phyloP scores from a whole-genome alignment of 192 early-diverging fungal genomes.

The Pecoramyces ruminantium region DNA sequence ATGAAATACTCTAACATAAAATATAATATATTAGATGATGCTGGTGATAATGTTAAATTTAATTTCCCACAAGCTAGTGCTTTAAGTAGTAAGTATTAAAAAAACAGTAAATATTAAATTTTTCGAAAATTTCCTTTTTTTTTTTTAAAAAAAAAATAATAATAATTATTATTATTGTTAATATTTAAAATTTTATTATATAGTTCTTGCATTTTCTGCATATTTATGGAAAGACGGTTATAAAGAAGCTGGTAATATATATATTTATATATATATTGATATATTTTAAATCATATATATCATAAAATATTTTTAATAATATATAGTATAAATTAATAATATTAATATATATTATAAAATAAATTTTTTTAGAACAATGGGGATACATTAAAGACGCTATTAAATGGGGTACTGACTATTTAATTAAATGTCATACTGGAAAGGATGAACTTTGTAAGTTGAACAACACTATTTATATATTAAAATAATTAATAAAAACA shows the following conservation, averaged over 20 bases:
- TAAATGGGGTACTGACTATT: conserved; percentile 44
- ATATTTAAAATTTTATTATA: neutral
- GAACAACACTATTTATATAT: no score
- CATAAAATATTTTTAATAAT: neutral
- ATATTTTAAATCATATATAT: neutral
- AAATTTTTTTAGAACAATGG: conserved; percentile 12
- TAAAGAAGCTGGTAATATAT: neutral
- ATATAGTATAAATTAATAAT: neutral
- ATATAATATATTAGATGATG: conserved; percentile 12
- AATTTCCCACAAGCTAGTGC: conserved; percentile 29
- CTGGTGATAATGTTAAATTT: conserved; percentile 41
- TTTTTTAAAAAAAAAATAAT: no score
- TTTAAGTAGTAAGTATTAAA: conserved; percentile 14
- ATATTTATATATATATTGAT: neutral
- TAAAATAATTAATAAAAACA: no score
- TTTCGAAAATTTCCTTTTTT: no score
- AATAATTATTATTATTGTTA: no score
- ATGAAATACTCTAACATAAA: no score
- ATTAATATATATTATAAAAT: no score
- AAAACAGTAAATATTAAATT: no score
- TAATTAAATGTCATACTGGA: conserved; percentile 35
- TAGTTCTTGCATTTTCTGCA: neutral
- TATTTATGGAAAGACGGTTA: neutral
- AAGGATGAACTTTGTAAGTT: conserved; percentile 12
- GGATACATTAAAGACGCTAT: conserved; percentile 22